A percentile compares a stretch with the other conserved stretches of the same genome.
phyloP scores from a whole-genome alignment of 768 basidiomycete genomes.

The Mycena floridula region DNA sequence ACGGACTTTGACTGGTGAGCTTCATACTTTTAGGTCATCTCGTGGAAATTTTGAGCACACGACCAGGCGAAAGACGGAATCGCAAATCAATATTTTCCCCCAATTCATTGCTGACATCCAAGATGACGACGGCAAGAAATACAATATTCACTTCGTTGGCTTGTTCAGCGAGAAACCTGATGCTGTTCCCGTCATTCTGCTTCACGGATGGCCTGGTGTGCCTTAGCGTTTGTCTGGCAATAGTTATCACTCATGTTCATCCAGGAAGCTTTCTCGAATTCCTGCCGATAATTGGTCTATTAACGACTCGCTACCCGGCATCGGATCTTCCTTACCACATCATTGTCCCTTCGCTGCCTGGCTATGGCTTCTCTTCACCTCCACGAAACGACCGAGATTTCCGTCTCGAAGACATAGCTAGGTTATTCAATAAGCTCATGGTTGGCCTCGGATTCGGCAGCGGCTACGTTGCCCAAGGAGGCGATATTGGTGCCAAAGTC shows the following conservation, averaged over 20 bases:
- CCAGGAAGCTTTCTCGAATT: background rate
- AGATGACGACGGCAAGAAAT: background rate
- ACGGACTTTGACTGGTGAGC: background rate
- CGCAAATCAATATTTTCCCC: conserved; percentile 1
- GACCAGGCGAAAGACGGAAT: background rate
- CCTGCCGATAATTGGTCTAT: background rate
- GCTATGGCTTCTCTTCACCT: conserved; percentile 19
- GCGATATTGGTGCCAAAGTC: conserved; percentile 21
- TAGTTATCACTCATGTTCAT: background rate
- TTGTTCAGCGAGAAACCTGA: conserved; percentile 9
- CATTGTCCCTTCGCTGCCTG: conserved; percentile 15
- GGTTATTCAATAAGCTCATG: conserved; percentile 19
- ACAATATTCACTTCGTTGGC: conserved; percentile 8
- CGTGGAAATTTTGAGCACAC: too few relatives aligned
- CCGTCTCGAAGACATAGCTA: conserved; percentile 9
- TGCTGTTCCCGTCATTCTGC: conserved; percentile 8
- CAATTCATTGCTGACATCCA: background rate
- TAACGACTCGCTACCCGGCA: background rate
- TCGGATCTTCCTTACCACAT: conserved; percentile 6
- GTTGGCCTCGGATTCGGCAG: conserved; percentile 22
- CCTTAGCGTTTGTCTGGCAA: too few relatives aligned
- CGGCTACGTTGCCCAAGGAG: conserved; percentile 26
- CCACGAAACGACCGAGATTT: conserved; percentile 15
- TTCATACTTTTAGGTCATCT: too few relatives aligned
- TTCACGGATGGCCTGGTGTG: conserved; percentile 9